Base-by-base conservation (phyloP, 164 flowering plant species). In the Vitis amurensis region DNA sequence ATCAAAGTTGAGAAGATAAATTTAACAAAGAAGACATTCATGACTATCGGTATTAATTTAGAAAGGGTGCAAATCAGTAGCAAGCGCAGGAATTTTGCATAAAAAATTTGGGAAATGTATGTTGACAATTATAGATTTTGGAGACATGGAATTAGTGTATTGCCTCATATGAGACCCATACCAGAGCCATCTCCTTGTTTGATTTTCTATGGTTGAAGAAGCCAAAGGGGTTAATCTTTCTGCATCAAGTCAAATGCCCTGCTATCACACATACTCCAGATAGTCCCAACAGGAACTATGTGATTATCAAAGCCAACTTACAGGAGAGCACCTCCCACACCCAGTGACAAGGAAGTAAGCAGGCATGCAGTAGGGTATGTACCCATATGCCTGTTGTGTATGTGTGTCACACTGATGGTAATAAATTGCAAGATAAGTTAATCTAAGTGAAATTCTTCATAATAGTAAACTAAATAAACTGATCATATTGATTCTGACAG, bases 361-460 rank as follows among this genome's bases (percentile, higher is more conserved):
- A 1, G n/a, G 56, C 15, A 6, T 13, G 56, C 3, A 53, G 56
- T 53, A 6, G n/a, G 11, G n/a, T 12, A 12, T 53, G 56, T n/a
- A 53, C 47, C 27, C 27, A 23, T 31, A 47, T 62, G 16, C 8
- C 27, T 62, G 17, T 3, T 29, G 17, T 29, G 17, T 15, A 27
- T 65, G 11, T 59, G 29, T 59, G 68, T 50, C 50, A 44, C 64
- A 61, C 50, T n/a, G 30, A 61, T 31, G 50, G 64, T 57, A 27
- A 37, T 10, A 17, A 16, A 57, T 57, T 16, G 27, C n/a, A 14
- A 57, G 14, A 16, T 57, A 27, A 17, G 3, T 11, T 16, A 57
- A 27, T 57, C 7, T 27, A 57, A 57, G 11, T 8, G 27, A 53
- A 5, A 53, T 1, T 53, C 56, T 53, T 47, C 50, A 44, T 49